These are phyloP conservation scores for Lactifluus rugatus DNA, from an alignment of 768 basidiomycete genomes.

Conservation along the genomic window DNA sequence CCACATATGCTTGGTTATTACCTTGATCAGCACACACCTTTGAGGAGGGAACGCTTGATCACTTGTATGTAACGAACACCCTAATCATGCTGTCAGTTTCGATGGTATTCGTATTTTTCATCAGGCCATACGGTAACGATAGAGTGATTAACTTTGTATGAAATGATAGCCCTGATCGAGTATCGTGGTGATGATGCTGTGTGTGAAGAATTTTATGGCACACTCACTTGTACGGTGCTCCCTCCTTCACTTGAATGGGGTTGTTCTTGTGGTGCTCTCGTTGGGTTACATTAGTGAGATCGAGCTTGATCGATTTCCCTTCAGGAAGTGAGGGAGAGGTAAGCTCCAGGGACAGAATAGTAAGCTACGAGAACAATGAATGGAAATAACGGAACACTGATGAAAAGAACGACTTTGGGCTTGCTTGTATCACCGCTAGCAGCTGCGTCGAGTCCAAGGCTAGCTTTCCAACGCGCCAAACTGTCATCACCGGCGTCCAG, in stretches of 20 bases:
- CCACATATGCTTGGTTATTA: constrained; percentile 1
- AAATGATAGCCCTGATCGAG: constrained; percentile 57
- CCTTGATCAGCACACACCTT: constrained; percentile 37
- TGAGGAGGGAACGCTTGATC: constrained; percentile 70
- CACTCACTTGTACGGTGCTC: constrained; percentile 79
- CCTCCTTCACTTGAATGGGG: constrained; percentile 71
- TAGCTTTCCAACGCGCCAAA: constrained; percentile 92
- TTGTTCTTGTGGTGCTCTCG: constrained; percentile 61
- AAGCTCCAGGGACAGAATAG: constrained; percentile 69
- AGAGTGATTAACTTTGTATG: constrained; percentile 80
- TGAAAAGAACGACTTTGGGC: constrained; percentile 49
- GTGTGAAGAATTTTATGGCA: constrained; percentile 2
- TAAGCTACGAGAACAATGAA: constrained; percentile 38
- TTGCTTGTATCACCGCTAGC: constrained; percentile 31
- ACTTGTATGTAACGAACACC: constrained; percentile 83
- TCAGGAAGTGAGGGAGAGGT: constrained; percentile 57
- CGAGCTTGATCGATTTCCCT: constrained; percentile 52
- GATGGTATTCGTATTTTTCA: not conserved
- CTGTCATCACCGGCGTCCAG: constrained; percentile 90
- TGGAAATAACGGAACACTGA: not conserved
- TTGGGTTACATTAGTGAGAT: constrained; percentile 45
- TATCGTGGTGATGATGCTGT: not conserved
- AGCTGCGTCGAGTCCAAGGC: constrained; percentile 66
- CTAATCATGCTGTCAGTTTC: constrained; percentile 28
- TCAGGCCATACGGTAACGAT: constrained; percentile 61